Conservation (phyloP, 768 basidiomycete species). For the Suillus alpinus region DNA sequence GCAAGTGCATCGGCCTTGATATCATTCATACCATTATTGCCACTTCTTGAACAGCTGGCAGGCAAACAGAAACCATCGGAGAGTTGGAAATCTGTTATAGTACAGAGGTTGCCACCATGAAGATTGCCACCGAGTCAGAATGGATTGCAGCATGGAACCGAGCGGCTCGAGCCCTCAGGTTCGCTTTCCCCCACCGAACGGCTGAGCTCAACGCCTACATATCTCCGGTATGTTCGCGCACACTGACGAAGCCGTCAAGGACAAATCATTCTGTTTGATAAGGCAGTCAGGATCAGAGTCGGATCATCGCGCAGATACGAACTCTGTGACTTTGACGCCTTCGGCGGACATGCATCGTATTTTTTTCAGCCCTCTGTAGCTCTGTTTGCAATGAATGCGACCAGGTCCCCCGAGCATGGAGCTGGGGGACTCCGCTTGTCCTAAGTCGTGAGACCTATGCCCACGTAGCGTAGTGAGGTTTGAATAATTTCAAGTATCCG, state of each 20-base stretch:
- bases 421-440: neutral
- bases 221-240: neutral
- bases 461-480: neutral
- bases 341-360: neutral
- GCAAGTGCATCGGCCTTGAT: constrained; percentile 28
- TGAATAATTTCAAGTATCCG: neutral
- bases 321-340: neutral
- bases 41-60: constrained; percentile 9
- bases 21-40: constrained; percentile 18
- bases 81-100: neutral
- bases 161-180: neutral
- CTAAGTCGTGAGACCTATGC: neutral
- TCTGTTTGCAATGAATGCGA: neutral
- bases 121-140: neutral
- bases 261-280: neutral
- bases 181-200: neutral
- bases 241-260: neutral
- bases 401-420: neutral
- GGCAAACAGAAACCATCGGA: constrained; percentile 16
- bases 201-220: neutral
- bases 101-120: neutral
- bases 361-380: neutral
- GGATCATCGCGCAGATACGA: neutral
- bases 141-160: neutral
- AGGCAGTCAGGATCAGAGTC: neutral